Conservation (phyloP, 768 basidiomycete species). For the Trichaptum fuscoviolaceum region DNA sequence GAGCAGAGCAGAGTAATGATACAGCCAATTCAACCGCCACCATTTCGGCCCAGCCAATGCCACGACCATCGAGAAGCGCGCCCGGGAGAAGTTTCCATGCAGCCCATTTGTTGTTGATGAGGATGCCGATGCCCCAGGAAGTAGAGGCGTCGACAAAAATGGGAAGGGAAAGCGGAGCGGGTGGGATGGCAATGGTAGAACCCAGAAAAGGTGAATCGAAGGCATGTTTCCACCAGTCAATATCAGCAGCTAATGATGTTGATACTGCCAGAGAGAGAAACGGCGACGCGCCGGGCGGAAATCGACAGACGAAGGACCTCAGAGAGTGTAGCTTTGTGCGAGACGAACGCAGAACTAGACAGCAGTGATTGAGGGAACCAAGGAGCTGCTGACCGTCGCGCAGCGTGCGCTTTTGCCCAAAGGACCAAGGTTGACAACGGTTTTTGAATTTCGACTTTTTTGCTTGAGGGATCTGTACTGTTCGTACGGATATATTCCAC, state of each 20-base stretch:
- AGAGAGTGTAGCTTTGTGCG: conserved; percentile 25
- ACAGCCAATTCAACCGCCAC: conserved; percentile 39
- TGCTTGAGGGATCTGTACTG: conserved; percentile 22
- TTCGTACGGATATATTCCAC: conserved; percentile 22
- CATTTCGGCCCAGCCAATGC: conserved; percentile 43
- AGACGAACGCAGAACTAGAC: conserved; percentile 25
- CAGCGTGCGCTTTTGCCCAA: neutral
- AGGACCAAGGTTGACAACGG: conserved; percentile 8
- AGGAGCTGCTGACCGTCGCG: neutral
- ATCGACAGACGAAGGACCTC: conserved; percentile 22
- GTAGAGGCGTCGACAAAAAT: conserved; percentile 38
- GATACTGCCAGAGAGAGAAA: no score
- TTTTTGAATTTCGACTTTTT: conserved; percentile 24
- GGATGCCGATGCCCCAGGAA: conserved; percentile 36
- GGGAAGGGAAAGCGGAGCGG: conserved; percentile 17
- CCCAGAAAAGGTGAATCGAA: conserved; percentile 10
- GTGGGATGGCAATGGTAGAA: conserved; percentile 14
- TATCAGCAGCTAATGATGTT: no score
- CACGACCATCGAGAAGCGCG: conserved; percentile 23
- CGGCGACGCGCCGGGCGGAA: conserved; percentile 9
- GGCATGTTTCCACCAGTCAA: conserved; percentile 23
- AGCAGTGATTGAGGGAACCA: conserved; percentile 27
- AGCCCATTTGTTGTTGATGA: conserved; percentile 29
- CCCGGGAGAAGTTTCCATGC: conserved; percentile 33
- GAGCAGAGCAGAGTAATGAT: conserved; percentile 22